Percentiles rank a stretch among this genome's conserved stretches.
These are phyloP conservation scores for Chlamydomonas asymmetrica DNA, from an alignment of 139 green algal species.

Conservation along the genomic window DNA sequence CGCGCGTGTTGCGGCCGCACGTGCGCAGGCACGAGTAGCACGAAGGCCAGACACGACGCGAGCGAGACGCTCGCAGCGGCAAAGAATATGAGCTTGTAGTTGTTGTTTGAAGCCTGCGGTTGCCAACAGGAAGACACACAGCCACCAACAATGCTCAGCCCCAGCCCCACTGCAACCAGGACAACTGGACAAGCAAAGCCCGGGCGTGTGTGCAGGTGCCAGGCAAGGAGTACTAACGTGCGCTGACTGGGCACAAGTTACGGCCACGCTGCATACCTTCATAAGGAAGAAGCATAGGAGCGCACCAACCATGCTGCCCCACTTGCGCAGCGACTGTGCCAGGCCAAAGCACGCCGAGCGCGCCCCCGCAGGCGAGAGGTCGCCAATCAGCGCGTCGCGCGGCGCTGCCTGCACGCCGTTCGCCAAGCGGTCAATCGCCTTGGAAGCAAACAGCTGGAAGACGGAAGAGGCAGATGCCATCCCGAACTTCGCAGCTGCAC, in stretches of 20 bases:
- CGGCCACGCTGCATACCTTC: slow-evolving; percentile 35
- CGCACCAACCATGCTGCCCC: slow-evolving; percentile 55
- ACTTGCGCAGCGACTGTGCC: slow-evolving; percentile 64
- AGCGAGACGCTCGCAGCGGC: slow-evolving; percentile 45
- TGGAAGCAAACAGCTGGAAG: slow-evolving; percentile 50
- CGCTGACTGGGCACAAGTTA: background rate
- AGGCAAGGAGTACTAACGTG: background rate
- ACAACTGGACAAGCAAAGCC: too few species aligned
- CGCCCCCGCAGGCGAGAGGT: slow-evolving; percentile 46
- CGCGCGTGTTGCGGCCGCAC: background rate
- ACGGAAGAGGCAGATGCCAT: slow-evolving; percentile 41
- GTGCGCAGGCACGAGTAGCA: slow-evolving; percentile 51
- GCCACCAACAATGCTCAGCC: too few species aligned
- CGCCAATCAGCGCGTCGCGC: slow-evolving; percentile 61
- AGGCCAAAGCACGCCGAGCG: slow-evolving; percentile 63
- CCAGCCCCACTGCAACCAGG: too few species aligned
- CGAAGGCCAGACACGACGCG: slow-evolving; percentile 43
- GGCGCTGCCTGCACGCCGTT: slow-evolving; percentile 65
- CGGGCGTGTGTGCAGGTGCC: background rate
- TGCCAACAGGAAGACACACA: too few species aligned
- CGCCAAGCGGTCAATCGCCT: slow-evolving; percentile 59
- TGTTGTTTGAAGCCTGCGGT: slow-evolving; percentile 49
- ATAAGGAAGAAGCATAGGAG: slow-evolving; percentile 58
- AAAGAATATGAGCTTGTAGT: slow-evolving; percentile 68
- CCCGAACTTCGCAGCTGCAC: slow-evolving; percentile 59